A percentile compares a stretch with the other conserved stretches of the same genome.
These are phyloP conservation scores for Corynespora cassiicola DNA, from an alignment of 2,329 filamentous ascomycete genomes.

Conservation along the genomic window DNA sequence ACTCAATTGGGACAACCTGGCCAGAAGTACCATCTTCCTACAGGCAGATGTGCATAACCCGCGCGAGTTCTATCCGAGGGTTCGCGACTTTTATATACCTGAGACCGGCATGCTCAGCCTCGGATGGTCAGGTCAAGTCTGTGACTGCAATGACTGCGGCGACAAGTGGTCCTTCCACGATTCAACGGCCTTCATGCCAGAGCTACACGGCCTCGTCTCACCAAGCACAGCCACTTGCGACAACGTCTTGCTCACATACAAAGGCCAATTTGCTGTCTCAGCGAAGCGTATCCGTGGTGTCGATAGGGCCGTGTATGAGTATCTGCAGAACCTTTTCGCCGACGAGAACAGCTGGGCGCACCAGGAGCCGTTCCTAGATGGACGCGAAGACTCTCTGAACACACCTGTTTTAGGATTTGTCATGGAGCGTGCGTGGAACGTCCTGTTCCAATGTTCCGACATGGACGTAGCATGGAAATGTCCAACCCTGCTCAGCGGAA, in stretches of 20 bases:
- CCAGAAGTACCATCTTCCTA: slow-evolving; percentile 56
- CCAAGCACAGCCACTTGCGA: slow-evolving; percentile 29
- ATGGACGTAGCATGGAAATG: slow-evolving; percentile 29
- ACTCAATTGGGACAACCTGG: slow-evolving; percentile 50
- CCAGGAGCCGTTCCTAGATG: slow-evolving; percentile 19
- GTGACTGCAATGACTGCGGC: slow-evolving; percentile 48
- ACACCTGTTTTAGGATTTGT: slow-evolving; percentile 27
- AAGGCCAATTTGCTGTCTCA: slow-evolving; percentile 57
- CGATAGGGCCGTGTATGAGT: slow-evolving; percentile 41
- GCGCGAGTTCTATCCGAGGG: slow-evolving; percentile 42
- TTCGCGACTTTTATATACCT: slow-evolving; percentile 47
- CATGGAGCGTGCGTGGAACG: slow-evolving; percentile 29
- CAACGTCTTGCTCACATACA: slow-evolving; percentile 51
- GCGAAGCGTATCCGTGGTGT: slow-evolving; percentile 50
- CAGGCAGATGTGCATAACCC: slow-evolving; percentile 53
- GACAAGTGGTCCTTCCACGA: slow-evolving; percentile 52
- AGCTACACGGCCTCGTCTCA: slow-evolving; percentile 36
- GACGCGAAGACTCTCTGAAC: slow-evolving; percentile 20
- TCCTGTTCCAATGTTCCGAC: slow-evolving; percentile 28
- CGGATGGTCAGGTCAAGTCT: slow-evolving; percentile 46
- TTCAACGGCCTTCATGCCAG: slow-evolving; percentile 43
- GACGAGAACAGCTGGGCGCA: slow-evolving; percentile 29
- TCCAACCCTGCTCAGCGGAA: slow-evolving; percentile 26
- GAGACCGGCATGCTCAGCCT: slow-evolving; percentile 56
- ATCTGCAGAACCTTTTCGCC: slow-evolving; percentile 28